These are phyloP conservation scores for Canna indica DNA, from an alignment of 176 grass and related monocot genomes.

Conservation along the genomic window DNA sequence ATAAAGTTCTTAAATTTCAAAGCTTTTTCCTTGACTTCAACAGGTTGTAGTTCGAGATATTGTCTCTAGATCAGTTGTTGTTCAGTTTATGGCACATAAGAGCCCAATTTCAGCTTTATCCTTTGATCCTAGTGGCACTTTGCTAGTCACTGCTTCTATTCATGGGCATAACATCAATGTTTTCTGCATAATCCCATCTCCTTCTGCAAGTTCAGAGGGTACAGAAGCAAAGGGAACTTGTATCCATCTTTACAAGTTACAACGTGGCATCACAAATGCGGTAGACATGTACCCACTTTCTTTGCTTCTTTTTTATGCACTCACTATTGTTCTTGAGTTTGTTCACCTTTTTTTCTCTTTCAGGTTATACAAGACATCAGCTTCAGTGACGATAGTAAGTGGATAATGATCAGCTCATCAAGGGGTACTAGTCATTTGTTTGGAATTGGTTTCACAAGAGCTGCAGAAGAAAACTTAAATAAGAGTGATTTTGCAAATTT, in stretches of 20 bases:
- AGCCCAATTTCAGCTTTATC: conserved; percentile 92
- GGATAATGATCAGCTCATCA: conserved; percentile 99
- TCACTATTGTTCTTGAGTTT: conserved; percentile 3
- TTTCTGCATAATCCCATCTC: conserved; percentile 72
- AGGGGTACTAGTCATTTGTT: conserved; percentile 87
- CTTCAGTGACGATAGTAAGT: conserved; percentile 92
- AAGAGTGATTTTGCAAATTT: conserved; percentile 33
- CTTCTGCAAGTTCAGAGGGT: conserved; percentile 35
- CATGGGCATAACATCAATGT: conserved; percentile 87
- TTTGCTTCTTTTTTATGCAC: conserved; percentile 8
- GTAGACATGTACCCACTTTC: conserved; percentile 31
- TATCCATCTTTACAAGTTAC: conserved; percentile 82
- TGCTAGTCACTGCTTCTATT: conserved; percentile 90
- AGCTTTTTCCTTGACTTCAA: conserved; percentile 19
- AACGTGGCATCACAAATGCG: conserved; percentile 89
- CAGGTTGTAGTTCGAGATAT: conserved; percentile 88
- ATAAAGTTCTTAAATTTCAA: not conserved
- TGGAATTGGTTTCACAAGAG: conserved; percentile 57
- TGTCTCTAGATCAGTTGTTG: conserved; percentile 75
- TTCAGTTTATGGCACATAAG: conserved; percentile 89
- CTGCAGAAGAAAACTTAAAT: conserved; percentile 41
- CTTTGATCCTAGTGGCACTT: conserved; percentile 95
- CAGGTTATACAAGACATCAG: conserved; percentile 98
- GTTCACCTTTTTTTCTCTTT: conserved; percentile 22
- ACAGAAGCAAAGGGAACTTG: conserved; percentile 50